Base-by-base conservation (phyloP, 2,329 filamentous ascomycete genomes). In the Fusarium fujikuroi region DNA sequence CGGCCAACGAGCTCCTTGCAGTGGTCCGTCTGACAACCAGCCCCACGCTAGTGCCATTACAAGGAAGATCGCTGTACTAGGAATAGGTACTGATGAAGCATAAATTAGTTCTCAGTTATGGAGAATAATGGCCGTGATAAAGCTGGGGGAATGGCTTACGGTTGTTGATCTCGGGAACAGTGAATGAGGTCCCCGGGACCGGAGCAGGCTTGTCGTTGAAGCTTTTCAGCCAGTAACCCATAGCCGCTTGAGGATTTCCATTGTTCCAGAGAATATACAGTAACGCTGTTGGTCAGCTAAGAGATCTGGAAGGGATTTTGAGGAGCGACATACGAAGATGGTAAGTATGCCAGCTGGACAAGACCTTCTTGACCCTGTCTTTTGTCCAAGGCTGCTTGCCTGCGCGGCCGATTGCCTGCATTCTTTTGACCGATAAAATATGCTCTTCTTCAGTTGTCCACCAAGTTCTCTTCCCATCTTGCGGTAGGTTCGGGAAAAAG, bases 401-500 rank as follows among this genome's bases (percentile, higher is more conserved):
- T 9, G 69, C 69, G 1, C 72, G 71, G 4, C 72, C 73, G 15
- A 73, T 53, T 0, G 69, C 36, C 18, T 42, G 47, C 54, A 60
- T 60, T 30, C 61, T 63, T 11, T 58, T 73, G 12, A 73, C 34
- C 0, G 67, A 70, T 12, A 79, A 68, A 32, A 76, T 59, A 11
- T 77, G 76, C 21, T 79, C 75, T 5, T 64, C 57, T 25, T 75
- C 62, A 11, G 66, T 77, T 6, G 78, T 64, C 78, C 77, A 79
- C 76, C 76, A 79, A 30, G 76, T 63, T 7, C 63, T 57, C 21
- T 37, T n/a, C 3, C 67, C 68, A 28, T 76, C 75, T 14, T 66
- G 75, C 1, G 79, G 79, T 1, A 77, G 37, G n/a, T 76, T 77
- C 1, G 79, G 78, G 30, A 77, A 78, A 15, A 80, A 69, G 46